Conservation (phyloP, 345 rosid species). For the Erucastrum elatum region DNA sequence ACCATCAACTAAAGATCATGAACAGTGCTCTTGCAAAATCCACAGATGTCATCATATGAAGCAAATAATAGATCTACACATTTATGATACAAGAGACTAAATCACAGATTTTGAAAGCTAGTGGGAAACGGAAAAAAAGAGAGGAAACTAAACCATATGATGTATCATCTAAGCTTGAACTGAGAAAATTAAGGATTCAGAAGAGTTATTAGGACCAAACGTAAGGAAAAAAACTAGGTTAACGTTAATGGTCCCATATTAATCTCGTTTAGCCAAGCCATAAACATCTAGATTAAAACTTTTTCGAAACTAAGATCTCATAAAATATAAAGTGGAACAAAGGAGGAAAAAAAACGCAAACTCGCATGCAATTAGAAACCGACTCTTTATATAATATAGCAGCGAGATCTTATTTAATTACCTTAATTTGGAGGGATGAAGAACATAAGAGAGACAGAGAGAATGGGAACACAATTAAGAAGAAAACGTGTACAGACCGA, state of each 20-base stretch:
- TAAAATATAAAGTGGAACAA: constrained; percentile 36
- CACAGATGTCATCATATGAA: constrained; percentile 27
- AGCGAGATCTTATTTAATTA: background rate
- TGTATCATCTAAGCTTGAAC: constrained; percentile 8
- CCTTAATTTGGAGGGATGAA: constrained; percentile 9
- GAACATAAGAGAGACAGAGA: background rate
- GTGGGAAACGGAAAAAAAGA: background rate
- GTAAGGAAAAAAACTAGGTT: constrained; percentile 32
- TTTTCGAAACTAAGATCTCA: constrained; percentile 37
- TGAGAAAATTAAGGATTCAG: constrained; percentile 26
- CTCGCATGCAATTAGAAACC: constrained; percentile 31
- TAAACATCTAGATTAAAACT: constrained; percentile 36
- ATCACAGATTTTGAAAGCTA: background rate
- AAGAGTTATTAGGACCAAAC: constrained; percentile 51
- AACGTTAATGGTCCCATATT: constrained; percentile 60
- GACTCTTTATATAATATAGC: background rate
- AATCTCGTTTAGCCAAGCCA: constrained; percentile 52
- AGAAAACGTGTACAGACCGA: constrained; percentile 42
- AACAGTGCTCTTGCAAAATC: constrained; percentile 23
- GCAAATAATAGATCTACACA: background rate
- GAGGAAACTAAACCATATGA: background rate
- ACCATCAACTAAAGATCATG: constrained; percentile 6
- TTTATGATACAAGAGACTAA: background rate
- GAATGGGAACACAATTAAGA: background rate
- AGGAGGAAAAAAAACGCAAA: background rate